These are phyloP conservation scores for Talaromyces albobiverticillius DNA, from an alignment of 2,329 filamentous ascomycete species.

Conservation along the genomic window DNA sequence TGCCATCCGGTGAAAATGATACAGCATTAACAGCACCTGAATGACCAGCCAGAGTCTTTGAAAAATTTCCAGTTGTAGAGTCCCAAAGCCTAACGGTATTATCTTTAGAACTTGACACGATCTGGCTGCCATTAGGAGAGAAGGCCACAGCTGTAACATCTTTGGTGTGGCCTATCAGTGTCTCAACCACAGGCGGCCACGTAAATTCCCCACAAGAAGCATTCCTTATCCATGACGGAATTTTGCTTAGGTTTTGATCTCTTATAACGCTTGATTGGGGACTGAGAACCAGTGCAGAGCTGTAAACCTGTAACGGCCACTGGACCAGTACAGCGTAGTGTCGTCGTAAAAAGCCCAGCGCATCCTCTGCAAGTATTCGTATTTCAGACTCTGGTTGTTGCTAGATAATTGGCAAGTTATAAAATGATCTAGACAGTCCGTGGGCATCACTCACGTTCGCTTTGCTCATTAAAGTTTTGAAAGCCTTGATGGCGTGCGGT, in stretches of 20 bases:
- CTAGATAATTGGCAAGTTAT: too few species aligned
- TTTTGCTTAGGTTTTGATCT: neutral
- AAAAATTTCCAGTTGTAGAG: neutral
- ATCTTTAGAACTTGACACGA: neutral
- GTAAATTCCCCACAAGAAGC: neutral
- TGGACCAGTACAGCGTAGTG: neutral
- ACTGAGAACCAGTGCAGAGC: neutral
- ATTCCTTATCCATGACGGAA: neutral
- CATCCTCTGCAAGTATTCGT: too few species aligned
- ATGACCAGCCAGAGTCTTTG: neutral
- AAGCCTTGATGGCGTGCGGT: slow-evolving; percentile 15
- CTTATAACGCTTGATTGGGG: neutral
- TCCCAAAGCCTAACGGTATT: neutral
- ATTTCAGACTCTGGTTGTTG: too few species aligned
- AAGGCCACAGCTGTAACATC: too few species aligned
- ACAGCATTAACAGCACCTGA: neutral
- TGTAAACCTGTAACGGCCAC: neutral
- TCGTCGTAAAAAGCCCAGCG: neutral
- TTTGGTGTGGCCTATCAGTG: neutral
- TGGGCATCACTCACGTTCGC: neutral
- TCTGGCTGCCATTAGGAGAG: neutral
- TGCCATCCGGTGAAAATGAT: slow-evolving; percentile 1
- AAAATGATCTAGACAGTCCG: too few species aligned
- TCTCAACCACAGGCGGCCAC: neutral
- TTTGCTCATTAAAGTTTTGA: slow-evolving; percentile 16